These are phyloP conservation scores for Harringtonia aguacate DNA, from an alignment of 2,329 filamentous ascomycete species.

Conservation along the genomic window DNA sequence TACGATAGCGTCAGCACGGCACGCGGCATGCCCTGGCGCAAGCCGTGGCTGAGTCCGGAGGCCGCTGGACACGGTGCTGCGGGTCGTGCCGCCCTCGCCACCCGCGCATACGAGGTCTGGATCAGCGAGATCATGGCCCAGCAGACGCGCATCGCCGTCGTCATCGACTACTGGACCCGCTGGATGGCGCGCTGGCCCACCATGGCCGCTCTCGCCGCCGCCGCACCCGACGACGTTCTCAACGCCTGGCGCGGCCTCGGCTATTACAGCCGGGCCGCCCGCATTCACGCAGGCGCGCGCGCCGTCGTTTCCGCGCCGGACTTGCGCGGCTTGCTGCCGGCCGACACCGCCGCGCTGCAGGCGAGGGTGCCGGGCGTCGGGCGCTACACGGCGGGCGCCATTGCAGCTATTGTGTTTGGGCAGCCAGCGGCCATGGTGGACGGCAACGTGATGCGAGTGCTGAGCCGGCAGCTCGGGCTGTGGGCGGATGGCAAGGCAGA, in stretches of 20 bases:
- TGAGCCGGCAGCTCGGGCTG: constrained; percentile 49
- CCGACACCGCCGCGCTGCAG: constrained; percentile 31
- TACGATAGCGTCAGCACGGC: constrained; percentile 34
- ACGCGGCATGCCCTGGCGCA: constrained; percentile 50
- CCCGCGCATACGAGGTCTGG: constrained; percentile 54
- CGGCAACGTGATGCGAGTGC: constrained; percentile 50
- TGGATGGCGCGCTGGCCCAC: constrained; percentile 54
- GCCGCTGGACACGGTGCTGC: neutral
- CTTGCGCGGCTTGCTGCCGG: constrained; percentile 38
- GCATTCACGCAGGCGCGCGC: constrained; percentile 46
- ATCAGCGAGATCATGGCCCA: constrained; percentile 59
- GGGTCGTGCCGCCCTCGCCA: constrained; percentile 25
- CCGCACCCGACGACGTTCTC: constrained; percentile 43
- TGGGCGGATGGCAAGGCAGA: constrained; percentile 46
- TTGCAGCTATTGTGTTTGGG: constrained; percentile 53
- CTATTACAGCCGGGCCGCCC: constrained; percentile 53
- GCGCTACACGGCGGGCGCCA: constrained; percentile 51
- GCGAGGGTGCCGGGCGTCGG: constrained; percentile 48
- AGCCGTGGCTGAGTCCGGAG: constrained; percentile 40
- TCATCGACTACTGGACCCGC: constrained; percentile 51
- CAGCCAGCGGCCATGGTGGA: constrained; percentile 50
- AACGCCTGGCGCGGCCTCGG: constrained; percentile 50
- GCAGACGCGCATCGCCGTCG: constrained; percentile 51
- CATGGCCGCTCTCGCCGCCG: constrained; percentile 42
- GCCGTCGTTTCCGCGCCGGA: constrained; percentile 31